Conservation (phyloP, 352 stramenopile genomes). For the Aphanomyces invadans region DNA sequence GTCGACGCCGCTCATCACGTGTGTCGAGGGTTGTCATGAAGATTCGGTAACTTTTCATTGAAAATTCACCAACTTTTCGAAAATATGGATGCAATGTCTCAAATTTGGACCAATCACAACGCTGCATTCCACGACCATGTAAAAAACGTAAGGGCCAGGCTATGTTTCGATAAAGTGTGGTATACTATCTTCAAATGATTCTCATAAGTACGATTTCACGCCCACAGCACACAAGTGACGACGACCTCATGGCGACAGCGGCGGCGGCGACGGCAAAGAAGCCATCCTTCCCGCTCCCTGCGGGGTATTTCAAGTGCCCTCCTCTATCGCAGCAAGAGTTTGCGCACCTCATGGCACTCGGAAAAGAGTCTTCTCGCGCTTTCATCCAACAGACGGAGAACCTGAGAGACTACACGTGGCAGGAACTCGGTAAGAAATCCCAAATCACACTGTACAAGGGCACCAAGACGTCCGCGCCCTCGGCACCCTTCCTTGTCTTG, state of each 20-base stretch:
- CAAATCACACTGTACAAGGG: conserved; percentile 16
- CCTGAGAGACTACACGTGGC: conserved; percentile 12
- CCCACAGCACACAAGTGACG: conserved; percentile 9
- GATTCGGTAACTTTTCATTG: too few species aligned
- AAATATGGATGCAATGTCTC: not conserved
- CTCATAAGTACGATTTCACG: not conserved
- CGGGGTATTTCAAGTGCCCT: conserved; percentile 20
- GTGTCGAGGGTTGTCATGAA: too few species aligned
- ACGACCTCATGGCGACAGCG: not conserved
- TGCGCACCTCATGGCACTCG: conserved; percentile 20
- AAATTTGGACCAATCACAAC: not conserved
- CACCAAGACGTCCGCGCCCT: not conserved
- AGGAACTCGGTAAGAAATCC: conserved; percentile 22
- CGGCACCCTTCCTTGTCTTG: conserved; percentile 12
- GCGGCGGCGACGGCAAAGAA: conserved; percentile 16
- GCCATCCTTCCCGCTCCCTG: conserved; percentile 18
- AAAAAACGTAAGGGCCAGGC: conserved; percentile 4
- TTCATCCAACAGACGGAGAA: conserved; percentile 20
- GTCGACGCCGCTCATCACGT: too few species aligned
- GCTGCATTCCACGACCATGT: not conserved
- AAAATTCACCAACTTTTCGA: too few species aligned
- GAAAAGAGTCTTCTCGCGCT: conserved; percentile 3
- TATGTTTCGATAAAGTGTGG: not conserved
- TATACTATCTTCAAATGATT: not conserved
- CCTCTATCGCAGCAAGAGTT: conserved; percentile 10